Evolutionary conservation across 2,329 filamentous ascomycete genomes (phyloP), one percentile per base, ranked within the genome.

Genomic region (Arthrobotrys iridis): DNA sequence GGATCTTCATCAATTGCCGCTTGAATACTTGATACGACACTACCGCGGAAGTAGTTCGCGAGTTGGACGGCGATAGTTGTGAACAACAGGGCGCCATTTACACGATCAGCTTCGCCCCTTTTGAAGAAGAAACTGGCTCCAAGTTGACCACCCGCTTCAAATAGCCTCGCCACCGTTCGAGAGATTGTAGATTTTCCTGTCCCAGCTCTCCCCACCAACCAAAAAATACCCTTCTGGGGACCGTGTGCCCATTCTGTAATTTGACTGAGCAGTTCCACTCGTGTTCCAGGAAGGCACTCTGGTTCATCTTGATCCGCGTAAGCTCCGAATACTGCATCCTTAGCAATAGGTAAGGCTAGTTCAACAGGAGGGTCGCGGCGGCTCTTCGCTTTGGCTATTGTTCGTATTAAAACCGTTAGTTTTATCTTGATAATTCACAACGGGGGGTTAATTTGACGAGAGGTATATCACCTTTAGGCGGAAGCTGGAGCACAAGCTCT

Each of bases 91-190:
- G 40, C 20, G 13, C 33, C 30, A 28, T 55, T 52, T 11, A 11
- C 24, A 37, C 33, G 33, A 6, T 37, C 6, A 37, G 33, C 33
- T 37, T 37, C 76, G 85, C 85, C 71, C 80, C 83, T 2, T n/a
- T n/a, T n/a, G n/a, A n/a, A n/a, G n/a, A n/a, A n/a, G n/a, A n/a
- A n/a, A n/a, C n/a, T n/a, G n/a, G 81, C 81, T 20, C 79, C 80
- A 43, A 83, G 79, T n/a, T 68, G 15, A 6, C 76, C 43, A 8
- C 64, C 63, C 2, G 77, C 64, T 6, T 72, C 65, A 33, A 80
- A 63, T 6, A 13, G 65, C 13, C 77, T 0, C 4, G 82, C 62
- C 10, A 81, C 24, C 4, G 46, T 52, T 40, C 52, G 28, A n/a
- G 30, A 40, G 20, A 62, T 62, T n/a, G 58, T 62, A 15, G 58